Percentiles rank a stretch among this genome's conserved stretches.
phyloP scores from a whole-genome alignment of 2,329 filamentous ascomycete species.

The Aspergillus sp. region DNA sequence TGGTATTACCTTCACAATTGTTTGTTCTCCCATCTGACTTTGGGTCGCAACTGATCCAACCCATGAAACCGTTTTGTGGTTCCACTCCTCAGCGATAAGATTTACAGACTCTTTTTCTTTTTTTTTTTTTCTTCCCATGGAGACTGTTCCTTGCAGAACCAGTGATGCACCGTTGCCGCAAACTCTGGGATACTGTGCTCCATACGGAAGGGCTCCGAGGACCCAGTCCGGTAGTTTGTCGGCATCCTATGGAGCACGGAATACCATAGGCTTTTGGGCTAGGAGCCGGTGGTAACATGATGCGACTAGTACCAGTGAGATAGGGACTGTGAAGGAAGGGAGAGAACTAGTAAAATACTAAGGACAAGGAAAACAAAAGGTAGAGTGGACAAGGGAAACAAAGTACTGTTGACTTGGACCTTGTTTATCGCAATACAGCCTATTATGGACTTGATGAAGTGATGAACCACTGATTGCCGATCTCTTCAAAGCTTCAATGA shows the following conservation, averaged over 20 bases:
- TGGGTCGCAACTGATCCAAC: not conserved
- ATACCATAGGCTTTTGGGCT: too few relatives aligned
- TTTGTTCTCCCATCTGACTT: not conserved
- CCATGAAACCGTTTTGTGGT: not conserved
- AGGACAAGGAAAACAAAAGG: too few relatives aligned
- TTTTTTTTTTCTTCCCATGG: too few relatives aligned
- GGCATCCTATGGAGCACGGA: too few relatives aligned
- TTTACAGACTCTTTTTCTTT: not conserved
- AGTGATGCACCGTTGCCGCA: too few relatives aligned
- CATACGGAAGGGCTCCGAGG: too few relatives aligned
- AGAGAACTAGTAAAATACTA: not conserved
- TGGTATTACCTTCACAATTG: too few relatives aligned
- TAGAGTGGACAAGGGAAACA: not conserved
- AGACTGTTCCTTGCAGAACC: too few relatives aligned
- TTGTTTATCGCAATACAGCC: not conserved
- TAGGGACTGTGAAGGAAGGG: not conserved
- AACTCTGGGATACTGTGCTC: too few relatives aligned
- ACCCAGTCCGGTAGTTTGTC: too few relatives aligned
- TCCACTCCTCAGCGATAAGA: not conserved
- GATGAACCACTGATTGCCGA: not conserved
- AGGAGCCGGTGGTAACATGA: too few relatives aligned
- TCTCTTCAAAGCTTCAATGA: not conserved
- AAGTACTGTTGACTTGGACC: not conserved
- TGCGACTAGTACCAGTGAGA: not conserved
- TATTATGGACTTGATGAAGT: not conserved